phyloP scores from a whole-genome alignment of 441 rosid species.

The Pelargonium hybrid region DNA sequence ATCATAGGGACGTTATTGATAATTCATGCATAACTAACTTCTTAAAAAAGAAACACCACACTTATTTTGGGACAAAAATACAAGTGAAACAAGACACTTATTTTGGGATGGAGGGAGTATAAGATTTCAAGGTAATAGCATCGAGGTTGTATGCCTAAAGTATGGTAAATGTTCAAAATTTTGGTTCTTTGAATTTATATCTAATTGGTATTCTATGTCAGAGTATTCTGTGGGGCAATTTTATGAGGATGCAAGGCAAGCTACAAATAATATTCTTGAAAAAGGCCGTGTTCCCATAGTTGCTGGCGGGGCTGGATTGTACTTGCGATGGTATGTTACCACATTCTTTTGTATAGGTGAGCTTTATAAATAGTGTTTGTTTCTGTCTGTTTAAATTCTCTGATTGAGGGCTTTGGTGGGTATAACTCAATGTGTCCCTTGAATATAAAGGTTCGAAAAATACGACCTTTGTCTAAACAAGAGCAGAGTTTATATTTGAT shows the following conservation, averaged over 20 bases:
- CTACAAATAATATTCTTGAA: constrained; percentile 46
- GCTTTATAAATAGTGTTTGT: constrained; percentile 9
- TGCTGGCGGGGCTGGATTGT: constrained; percentile 87
- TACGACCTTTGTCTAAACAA: no score
- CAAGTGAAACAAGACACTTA: no score
- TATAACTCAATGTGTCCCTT: neutral
- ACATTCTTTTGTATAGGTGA: constrained; percentile 17
- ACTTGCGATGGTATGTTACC: constrained; percentile 64
- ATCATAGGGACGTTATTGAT: no score
- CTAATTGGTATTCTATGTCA: constrained; percentile 20
- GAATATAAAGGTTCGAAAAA: no score
- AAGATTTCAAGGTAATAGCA: neutral
- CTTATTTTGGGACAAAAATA: no score
- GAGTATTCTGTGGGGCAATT: constrained; percentile 79
- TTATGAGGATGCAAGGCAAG: constrained; percentile 66
- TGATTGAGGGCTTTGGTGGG: neutral
- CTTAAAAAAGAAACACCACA: no score
- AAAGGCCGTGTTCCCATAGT: constrained; percentile 64
- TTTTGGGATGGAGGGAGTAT: neutral
- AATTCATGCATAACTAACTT: no score
- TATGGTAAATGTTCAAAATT: no score
- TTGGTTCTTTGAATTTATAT: no score
- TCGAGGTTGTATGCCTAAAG: neutral
- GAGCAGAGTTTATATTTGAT: no score
- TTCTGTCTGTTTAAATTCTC: neutral